Conservation (phyloP, 2,329 filamentous ascomycete genomes). For the Zymoseptoria crescenta region DNA sequence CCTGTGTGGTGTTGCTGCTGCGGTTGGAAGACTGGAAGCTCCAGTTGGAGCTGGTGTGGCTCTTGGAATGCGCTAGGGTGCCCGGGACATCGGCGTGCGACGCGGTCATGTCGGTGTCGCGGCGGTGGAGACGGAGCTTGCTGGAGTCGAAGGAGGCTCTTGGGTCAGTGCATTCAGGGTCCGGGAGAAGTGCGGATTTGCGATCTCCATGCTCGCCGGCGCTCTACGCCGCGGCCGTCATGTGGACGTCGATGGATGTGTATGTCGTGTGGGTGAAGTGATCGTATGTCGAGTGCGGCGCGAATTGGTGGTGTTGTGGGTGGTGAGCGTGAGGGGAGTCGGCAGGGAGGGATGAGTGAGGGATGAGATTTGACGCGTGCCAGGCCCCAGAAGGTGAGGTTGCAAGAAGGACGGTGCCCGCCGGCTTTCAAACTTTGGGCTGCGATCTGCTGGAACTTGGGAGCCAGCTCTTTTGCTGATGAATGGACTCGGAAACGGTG, state of each 20-base stretch:
- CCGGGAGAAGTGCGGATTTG: conserved; percentile 21
- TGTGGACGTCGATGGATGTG: background rate
- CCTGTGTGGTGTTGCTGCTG: conserved; percentile 42
- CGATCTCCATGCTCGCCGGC: conserved; percentile 23
- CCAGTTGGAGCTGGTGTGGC: conserved; percentile 40
- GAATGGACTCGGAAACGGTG: background rate
- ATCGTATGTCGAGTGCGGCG: background rate
- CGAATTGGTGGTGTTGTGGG: background rate
- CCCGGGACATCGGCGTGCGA: conserved; percentile 13
- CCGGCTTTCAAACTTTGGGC: background rate
- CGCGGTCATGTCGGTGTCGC: conserved; percentile 13
- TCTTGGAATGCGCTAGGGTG: conserved; percentile 36
- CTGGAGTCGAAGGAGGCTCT: conserved; percentile 5
- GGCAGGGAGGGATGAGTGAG: background rate
- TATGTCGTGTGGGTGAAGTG: background rate
- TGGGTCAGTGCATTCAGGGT: conserved; percentile 27
- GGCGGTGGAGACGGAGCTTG: conserved; percentile 9
- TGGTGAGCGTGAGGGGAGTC: background rate
- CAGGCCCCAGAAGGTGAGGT: background rate
- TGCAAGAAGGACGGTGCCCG: background rate
- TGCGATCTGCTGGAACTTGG: background rate
- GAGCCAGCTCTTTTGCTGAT: background rate
- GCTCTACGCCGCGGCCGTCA: conserved; percentile 13
- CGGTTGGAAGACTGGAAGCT: conserved; percentile 40
- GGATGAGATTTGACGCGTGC: background rate